Conservation (phyloP, 192 early-diverging fungal species). For the Backusella tuberculispora region DNA sequence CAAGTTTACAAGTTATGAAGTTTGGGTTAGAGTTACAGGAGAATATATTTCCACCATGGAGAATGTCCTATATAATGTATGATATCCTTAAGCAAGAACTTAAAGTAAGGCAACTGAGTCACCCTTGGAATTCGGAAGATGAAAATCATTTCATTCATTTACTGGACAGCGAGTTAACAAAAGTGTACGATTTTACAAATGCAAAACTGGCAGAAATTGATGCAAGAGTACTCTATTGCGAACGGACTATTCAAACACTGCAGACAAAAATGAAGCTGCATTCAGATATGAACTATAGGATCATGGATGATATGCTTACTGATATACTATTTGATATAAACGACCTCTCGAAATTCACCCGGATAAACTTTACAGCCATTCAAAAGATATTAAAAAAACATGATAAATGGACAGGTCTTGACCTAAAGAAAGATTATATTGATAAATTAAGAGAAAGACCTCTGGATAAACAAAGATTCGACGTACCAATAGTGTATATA, state of each 20-base stretch:
- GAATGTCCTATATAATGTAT: constrained; percentile 21
- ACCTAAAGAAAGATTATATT: constrained; percentile 70
- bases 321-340: constrained; percentile 66
- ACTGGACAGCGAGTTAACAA: constrained; percentile 84
- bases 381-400: constrained; percentile 97
- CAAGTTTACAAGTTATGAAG: constrained; percentile 24
- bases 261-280: constrained; percentile 50
- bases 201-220: constrained; percentile 74
- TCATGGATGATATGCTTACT: constrained; percentile 60
- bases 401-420: constrained; percentile 82
- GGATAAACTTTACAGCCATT: constrained; percentile 80
- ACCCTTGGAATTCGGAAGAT: constrained; percentile 24
- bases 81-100: constrained; percentile 22
- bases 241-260: constrained; percentile 52
- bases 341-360: constrained; percentile 73
- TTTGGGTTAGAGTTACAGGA: constrained; percentile 10
- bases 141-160: constrained; percentile 58
- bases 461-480: constrained; percentile 11
- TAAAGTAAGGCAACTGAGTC: constrained; percentile 22
- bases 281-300: constrained; percentile 47
- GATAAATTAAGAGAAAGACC: constrained; percentile 39
- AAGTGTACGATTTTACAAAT: constrained; percentile 69
- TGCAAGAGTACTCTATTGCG: constrained; percentile 66
- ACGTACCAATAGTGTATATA: constrained; percentile 20
- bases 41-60: constrained; percentile 21